A percentile compares a stretch with the other conserved stretches of the same genome.
These are phyloP conservation scores for Sclerotinia glacialis DNA, from an alignment of 2,329 filamentous ascomycete genomes.

Conservation along the genomic window DNA sequence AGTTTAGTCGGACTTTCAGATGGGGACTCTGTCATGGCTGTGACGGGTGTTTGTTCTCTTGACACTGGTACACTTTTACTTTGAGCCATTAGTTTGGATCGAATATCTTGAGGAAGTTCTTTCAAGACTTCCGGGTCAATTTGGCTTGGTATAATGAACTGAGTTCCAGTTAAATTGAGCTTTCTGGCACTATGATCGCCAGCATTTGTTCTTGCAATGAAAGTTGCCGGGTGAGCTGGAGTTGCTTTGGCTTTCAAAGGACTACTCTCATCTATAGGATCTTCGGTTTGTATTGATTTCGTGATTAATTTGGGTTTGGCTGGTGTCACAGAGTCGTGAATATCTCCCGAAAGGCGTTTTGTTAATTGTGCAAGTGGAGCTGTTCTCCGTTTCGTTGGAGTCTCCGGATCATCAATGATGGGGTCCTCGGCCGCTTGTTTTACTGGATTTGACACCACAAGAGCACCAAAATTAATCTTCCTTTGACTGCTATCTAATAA, in stretches of 20 bases:
- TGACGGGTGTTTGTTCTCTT: constrained; percentile 35
- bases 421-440: constrained; percentile 43
- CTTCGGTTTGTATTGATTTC: constrained; percentile 33
- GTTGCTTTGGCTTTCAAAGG: constrained; percentile 49
- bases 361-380: constrained; percentile 19
- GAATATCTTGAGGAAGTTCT: constrained; percentile 80
- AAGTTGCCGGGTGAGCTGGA: constrained; percentile 51
- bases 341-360: constrained; percentile 25
- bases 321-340: constrained; percentile 35
- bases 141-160: constrained; percentile 86
- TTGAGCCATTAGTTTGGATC: constrained; percentile 68
- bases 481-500: constrained; percentile 72
- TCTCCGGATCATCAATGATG: constrained; percentile 48
- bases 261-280: constrained; percentile 56
- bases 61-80: constrained; percentile 37
- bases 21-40: constrained; percentile 35
- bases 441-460: constrained; percentile 41
- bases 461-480: constrained; percentile 68
- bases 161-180: constrained; percentile 80
- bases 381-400: constrained; percentile 39
- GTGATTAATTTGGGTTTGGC: constrained; percentile 29
- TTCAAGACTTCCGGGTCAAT: constrained; percentile 78
- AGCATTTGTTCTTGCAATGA: constrained; percentile 48
- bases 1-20: constrained; percentile 30
- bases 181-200: constrained; percentile 55